Conservation (phyloP, 2,329 filamentous ascomycete genomes). For the Penicillium sp. region DNA sequence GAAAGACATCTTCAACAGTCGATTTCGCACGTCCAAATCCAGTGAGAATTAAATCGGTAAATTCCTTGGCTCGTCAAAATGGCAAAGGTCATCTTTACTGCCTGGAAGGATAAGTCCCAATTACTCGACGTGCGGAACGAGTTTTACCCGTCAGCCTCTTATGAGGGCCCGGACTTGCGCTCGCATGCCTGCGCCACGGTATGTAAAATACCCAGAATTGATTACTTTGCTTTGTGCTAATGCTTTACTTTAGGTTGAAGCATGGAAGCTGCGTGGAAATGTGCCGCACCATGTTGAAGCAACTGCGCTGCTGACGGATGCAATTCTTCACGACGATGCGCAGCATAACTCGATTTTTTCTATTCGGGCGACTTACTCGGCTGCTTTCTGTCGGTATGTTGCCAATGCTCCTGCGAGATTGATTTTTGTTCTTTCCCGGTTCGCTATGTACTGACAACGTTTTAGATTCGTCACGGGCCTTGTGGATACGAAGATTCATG, state of each 20-base stretch:
- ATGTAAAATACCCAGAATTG: conserved; percentile 19
- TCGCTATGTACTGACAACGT: conserved; percentile 2
- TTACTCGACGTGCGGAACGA: conserved; percentile 42
- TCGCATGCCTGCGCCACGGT: conserved; percentile 45
- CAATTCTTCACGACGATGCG: conserved; percentile 49
- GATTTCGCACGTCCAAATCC: neutral
- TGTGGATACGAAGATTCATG: conserved; percentile 48
- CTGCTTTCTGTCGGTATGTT: conserved; percentile 50
- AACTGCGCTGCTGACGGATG: conserved; percentile 51
- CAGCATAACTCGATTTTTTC: conserved; percentile 48
- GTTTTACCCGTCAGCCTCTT: conserved; percentile 42
- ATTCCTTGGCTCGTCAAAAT: conserved; percentile 25
- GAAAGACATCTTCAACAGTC: neutral
- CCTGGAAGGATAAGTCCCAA: conserved; percentile 46
- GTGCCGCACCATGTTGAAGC: conserved; percentile 52
- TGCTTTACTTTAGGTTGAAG: conserved; percentile 38
- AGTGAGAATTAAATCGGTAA: neutral
- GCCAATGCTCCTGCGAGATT: neutral
- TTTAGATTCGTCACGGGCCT: conserved; percentile 50
- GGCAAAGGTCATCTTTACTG: conserved; percentile 47
- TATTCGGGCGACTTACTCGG: conserved; percentile 49
- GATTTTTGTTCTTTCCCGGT: neutral
- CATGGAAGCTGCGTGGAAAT: conserved; percentile 51
- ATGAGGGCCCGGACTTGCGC: conserved; percentile 43
- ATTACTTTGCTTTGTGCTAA: neutral